A percentile compares a stretch with the other conserved stretches of the same genome.
Conservation (phyloP, 2,329 filamentous ascomycete species). For the Diaporthe citri region DNA sequence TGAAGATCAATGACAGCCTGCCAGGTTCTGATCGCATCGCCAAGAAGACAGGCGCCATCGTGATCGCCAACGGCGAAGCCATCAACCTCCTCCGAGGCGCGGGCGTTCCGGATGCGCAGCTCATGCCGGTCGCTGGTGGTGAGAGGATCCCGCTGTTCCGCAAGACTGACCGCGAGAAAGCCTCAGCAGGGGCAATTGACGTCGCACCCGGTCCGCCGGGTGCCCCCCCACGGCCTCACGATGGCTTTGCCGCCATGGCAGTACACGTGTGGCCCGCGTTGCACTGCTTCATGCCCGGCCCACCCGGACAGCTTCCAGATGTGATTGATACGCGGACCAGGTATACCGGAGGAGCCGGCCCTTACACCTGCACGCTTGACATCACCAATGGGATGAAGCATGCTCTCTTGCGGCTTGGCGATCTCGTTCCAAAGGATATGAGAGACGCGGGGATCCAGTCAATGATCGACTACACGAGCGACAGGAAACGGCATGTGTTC, state of each 20-base stretch:
- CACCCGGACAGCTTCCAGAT: not conserved
- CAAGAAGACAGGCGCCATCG: not conserved
- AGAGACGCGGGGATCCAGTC: not conserved
- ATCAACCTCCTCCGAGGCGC: not conserved
- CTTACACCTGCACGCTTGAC: not conserved
- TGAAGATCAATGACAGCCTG: not conserved
- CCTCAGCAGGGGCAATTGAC: not conserved
- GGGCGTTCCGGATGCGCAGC: not conserved
- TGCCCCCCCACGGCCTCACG: not conserved
- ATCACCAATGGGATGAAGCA: not conserved
- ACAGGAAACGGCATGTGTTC: not conserved
- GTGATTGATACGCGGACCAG: not conserved
- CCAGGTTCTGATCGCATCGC: not conserved
- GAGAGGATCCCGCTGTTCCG: not conserved
- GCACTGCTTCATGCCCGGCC: not conserved
- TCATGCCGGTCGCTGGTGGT: not conserved
- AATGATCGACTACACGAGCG: not conserved
- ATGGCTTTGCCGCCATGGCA: not conserved
- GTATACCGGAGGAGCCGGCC: not conserved
- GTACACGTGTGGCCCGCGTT: not conserved
- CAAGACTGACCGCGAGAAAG: not conserved
- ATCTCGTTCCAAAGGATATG: not conserved
- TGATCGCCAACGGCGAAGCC: not conserved
- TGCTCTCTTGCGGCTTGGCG: not conserved
- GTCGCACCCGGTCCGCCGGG: not conserved